A percentile compares a stretch with the other conserved stretches of the same genome.
Conservation (phyloP, 768 basidiomycete genomes). For the Filobasidium wieringae region DNA sequence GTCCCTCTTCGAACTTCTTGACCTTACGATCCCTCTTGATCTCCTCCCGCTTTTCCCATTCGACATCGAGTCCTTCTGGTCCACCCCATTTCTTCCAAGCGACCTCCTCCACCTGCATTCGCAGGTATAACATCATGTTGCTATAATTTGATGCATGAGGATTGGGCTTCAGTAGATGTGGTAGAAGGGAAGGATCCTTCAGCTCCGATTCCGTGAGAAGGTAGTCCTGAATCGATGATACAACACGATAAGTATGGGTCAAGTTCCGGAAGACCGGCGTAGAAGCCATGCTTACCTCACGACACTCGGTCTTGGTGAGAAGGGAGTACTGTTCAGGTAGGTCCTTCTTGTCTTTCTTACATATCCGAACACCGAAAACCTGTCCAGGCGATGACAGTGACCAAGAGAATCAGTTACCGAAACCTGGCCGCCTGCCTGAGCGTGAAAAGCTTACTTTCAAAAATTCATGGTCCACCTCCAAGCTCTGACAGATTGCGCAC, state of each 20-base stretch:
- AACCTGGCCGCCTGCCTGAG: background rate
- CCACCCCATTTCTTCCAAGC: constrained; percentile 99
- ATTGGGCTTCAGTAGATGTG: constrained; percentile 86
- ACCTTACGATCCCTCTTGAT: constrained; percentile 85
- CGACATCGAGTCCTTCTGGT: constrained; percentile 74
- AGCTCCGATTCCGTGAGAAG: constrained; percentile 88
- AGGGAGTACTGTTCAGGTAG: constrained; percentile 86
- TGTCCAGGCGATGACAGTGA: background rate
- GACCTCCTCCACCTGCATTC: constrained; percentile 66
- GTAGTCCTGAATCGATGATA: constrained; percentile 63
- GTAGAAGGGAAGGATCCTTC: constrained; percentile 78
- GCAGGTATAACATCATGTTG: constrained; percentile 98
- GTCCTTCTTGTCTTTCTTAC: constrained; percentile 79
- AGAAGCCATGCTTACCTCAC: constrained; percentile 60
- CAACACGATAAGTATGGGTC: background rate
- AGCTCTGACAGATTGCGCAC: constrained; percentile 72
- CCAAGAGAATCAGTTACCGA: background rate
- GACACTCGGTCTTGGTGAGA: constrained; percentile 96
- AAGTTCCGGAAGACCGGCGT: background rate
- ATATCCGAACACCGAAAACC: constrained; percentile 73
- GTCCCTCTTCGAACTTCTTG: constrained; percentile 84
- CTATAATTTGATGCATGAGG: constrained; percentile 89
- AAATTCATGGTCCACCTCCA: constrained; percentile 76
- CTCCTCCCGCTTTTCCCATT: constrained; percentile 63
- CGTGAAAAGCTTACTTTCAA: constrained; percentile 42